A percentile compares a stretch with the other conserved stretches of the same genome.
Evolutionary conservation across 371 early-diverging fungal species (phyloP).

Genomic region (Dipsacomyces acuminosporus): DNA sequence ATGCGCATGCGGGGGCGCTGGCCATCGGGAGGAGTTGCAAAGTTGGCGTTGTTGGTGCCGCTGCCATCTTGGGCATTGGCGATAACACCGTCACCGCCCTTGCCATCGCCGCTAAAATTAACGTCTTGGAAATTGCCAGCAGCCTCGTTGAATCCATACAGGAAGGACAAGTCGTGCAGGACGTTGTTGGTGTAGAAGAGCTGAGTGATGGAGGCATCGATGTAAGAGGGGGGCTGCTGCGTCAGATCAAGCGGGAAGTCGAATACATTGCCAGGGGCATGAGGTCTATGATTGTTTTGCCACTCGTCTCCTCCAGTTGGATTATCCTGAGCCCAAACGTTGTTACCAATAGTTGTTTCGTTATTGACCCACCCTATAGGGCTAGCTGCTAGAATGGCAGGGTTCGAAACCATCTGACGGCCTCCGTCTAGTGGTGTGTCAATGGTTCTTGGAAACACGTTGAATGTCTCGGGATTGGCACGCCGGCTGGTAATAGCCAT

Average conservation of each 20-base stretch:
- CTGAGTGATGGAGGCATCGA: conserved; percentile 81
- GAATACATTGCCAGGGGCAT: conserved; percentile 57
- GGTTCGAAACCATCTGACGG: conserved; percentile 60
- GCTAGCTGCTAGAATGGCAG: conserved; percentile 59
- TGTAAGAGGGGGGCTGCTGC: conserved; percentile 62
- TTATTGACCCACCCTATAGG: conserved; percentile 48
- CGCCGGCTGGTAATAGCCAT: conserved; percentile 81
- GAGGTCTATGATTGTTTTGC: conserved; percentile 70
- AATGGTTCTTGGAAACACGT: conserved; percentile 75
- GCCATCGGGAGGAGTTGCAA: conserved; percentile 52
- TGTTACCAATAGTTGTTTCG: conserved; percentile 69
- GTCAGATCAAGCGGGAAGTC: conserved; percentile 66
- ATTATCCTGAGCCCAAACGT: conserved; percentile 53
- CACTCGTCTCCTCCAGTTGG: conserved; percentile 47
- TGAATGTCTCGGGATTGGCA: conserved; percentile 56
- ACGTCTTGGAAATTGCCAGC: conserved; percentile 89
- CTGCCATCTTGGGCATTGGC: conserved; percentile 91
- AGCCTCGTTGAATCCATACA: conserved; percentile 53
- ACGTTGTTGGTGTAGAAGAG: conserved; percentile 88
- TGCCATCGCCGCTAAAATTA: conserved; percentile 77
- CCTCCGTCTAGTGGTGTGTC: conserved; percentile 75
- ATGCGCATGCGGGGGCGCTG: conserved; percentile 81
- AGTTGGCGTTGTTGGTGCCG: conserved; percentile 80
- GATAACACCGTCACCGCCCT: conserved; percentile 74
- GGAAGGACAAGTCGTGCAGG: conserved; percentile 72